Base-by-base conservation (phyloP, 371 early-diverging fungal genomes). In the Lichtheimia corymbifera region DNA sequence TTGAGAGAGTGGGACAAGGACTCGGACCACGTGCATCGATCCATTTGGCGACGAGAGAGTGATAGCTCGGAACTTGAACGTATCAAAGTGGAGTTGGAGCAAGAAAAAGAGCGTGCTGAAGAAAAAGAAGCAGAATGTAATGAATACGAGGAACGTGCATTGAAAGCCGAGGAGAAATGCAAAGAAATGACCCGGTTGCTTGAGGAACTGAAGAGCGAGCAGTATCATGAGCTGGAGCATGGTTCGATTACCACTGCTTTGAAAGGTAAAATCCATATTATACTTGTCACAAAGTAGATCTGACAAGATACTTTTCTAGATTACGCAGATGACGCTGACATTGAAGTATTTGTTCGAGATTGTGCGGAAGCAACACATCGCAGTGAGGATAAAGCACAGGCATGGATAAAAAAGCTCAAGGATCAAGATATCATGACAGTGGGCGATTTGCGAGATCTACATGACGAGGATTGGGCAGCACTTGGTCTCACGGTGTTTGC, bases 401-500 rank as follows among this genome's bases (percentile, higher is more conserved):
- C 92, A 62, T 93, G 93, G 93, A 71, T 87, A 7, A 68, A 69
- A 7, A 87, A 85, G 63, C 74, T 93, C 27, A 78, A 91, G 62
- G 79, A 80, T 25, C 91, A 93, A 68, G 93, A 93, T 68, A 83
- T 93, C 54, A 85, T 91, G 88, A 91, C 91, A 0, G 90, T 93
- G 5, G 93, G 91, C 18, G 92, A 93, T 68, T 73, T 93, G 40
- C 81, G 89, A 11, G 90, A 89, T 61, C 71, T 93, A 41, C 87
- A 87, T 51, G 91, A 91, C 47, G 88, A 89, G 50, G 93, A 93
- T 68, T 93, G 93, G 93, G 79, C 80, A 24, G 84, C 83, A 9
- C 79, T 88, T 50, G 90, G 89, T 9, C 75, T 96, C 63, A 94
- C 95, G 3, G 94, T 96, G 5, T 95, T 95, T 83, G 93, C 95